Evolutionary conservation across 192 early-diverging fungal species (phyloP).

Genomic region (Backusella macrospora): DNA sequence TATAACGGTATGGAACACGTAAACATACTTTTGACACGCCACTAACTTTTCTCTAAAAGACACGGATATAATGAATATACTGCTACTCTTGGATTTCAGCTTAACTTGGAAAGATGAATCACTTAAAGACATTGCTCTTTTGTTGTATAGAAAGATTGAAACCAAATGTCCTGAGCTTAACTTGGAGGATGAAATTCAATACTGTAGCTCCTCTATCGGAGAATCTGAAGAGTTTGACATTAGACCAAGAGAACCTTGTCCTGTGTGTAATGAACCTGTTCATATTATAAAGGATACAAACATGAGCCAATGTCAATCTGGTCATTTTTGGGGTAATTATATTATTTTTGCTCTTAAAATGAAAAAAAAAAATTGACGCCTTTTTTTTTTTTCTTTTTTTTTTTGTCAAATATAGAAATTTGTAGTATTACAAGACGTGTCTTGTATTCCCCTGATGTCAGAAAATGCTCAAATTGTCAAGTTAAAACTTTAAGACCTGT

Average conservation of each 20-base stretch:
- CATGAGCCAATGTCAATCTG: constrained; percentile 12
- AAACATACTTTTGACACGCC: neutral
- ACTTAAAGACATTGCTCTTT: neutral
- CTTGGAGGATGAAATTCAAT: neutral
- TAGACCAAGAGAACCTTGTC: neutral
- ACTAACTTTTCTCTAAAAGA: neutral
- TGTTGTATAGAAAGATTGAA: constrained; percentile 1
- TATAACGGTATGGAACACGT: neutral
- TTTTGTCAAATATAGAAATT: constrained; percentile 12
- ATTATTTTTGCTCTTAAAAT: neutral
- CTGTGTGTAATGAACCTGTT: neutral
- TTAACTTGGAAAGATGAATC: neutral
- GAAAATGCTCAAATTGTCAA: constrained; percentile 21
- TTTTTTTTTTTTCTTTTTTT: neutral
- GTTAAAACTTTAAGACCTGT: constrained; percentile 17
- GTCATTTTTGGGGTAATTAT: constrained; percentile 28
- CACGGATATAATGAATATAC: neutral
- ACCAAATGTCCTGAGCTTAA: neutral
- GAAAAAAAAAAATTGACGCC: neutral
- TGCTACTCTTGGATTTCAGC: constrained; percentile 1
- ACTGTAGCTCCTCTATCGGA: neutral
- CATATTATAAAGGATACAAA: constrained; percentile 6
- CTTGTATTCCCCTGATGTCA: constrained; percentile 1
- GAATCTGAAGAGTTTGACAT: neutral
- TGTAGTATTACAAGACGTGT: constrained; percentile 24